phyloP scores from a whole-genome alignment of 164 flowering plant species.

The Euptelea pleiosperma region DNA sequence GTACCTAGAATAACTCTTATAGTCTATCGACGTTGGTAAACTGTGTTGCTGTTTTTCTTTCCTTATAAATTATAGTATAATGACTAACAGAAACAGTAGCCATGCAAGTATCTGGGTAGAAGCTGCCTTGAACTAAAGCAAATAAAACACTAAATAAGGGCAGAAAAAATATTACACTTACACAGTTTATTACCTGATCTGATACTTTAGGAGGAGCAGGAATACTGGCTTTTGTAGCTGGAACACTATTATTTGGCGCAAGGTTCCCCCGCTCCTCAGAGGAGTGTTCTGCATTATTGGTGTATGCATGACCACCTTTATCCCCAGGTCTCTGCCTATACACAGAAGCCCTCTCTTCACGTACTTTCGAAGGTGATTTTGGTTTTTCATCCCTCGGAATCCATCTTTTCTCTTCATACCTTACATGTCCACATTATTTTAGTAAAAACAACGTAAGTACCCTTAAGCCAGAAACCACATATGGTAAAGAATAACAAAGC shows the following conservation, averaged over 20 bases:
- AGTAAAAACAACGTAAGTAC: not conserved
- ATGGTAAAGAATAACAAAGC: not conserved
- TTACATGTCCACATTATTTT: conserved; percentile 3
- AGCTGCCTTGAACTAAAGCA: not conserved
- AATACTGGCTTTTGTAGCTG: conserved; percentile 42
- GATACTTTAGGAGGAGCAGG: conserved; percentile 64
- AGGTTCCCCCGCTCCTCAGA: conserved; percentile 46
- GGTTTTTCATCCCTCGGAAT: conserved; percentile 54
- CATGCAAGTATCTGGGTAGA: not conserved
- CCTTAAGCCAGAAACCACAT: not conserved
- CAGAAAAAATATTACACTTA: not conserved
- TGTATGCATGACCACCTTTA: conserved; percentile 33
- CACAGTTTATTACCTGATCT: conserved; percentile 44
- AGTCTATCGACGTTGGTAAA: no score
- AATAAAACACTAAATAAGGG: not conserved
- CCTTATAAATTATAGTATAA: no score
- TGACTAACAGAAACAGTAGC: no score
- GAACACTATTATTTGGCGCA: conserved; percentile 28
- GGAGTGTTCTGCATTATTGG: conserved; percentile 32
- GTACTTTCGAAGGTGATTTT: conserved; percentile 46
- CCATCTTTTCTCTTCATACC: conserved; percentile 98
- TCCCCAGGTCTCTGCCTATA: conserved; percentile 47
- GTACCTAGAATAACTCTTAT: no score
- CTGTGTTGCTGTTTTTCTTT: no score
- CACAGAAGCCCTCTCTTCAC: conserved; percentile 41